Evolutionary conservation across 2,329 filamentous ascomycete genomes (phyloP).

Genomic region (Neonectria neomacrospora): DNA sequence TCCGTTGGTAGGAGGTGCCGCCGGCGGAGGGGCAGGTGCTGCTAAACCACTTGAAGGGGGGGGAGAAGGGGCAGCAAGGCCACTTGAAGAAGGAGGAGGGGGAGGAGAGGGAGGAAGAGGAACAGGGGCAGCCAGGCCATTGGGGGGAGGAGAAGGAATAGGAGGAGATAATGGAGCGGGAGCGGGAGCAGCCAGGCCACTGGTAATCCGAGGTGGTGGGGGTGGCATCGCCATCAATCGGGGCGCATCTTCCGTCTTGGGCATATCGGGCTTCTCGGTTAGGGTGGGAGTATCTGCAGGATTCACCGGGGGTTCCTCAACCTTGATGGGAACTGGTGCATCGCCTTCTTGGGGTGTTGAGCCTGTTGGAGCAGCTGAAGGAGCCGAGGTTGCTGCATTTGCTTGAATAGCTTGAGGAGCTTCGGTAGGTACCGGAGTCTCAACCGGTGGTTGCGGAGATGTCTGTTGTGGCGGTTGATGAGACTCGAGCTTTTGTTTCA

Average conservation of each 20-base stretch:
- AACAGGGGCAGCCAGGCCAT: slow-evolving; percentile 25
- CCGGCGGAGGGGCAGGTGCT: slow-evolving; percentile 17
- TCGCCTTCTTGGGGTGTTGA: slow-evolving; percentile 13
- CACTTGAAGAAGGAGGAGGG: neutral
- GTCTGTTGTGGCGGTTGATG: slow-evolving; percentile 17
- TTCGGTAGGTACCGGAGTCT: neutral
- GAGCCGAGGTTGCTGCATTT: neutral
- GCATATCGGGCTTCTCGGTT: neutral
- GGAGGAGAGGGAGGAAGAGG: slow-evolving; percentile 24
- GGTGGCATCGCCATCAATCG: slow-evolving; percentile 37
- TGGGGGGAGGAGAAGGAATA: slow-evolving; percentile 24
- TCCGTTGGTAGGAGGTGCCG: neutral
- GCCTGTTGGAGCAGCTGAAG: neutral
- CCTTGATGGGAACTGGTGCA: slow-evolving; percentile 13
- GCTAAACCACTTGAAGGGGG: slow-evolving; percentile 28
- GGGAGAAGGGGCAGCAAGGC: slow-evolving; percentile 24
- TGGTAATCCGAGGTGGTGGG: slow-evolving; percentile 28
- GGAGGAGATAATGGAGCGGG: slow-evolving; percentile 27
- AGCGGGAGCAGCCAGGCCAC: slow-evolving; percentile 38
- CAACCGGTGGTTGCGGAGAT: slow-evolving; percentile 9
- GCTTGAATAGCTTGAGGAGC: neutral
- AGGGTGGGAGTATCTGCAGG: slow-evolving; percentile 12
- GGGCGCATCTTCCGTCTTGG: slow-evolving; percentile 28
- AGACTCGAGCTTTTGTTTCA: slow-evolving; percentile 23
- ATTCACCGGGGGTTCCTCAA: slow-evolving; percentile 15